These are phyloP conservation scores for Lomentospora prolificans DNA, from an alignment of 2,329 filamentous ascomycete species.

Conservation along the genomic window DNA sequence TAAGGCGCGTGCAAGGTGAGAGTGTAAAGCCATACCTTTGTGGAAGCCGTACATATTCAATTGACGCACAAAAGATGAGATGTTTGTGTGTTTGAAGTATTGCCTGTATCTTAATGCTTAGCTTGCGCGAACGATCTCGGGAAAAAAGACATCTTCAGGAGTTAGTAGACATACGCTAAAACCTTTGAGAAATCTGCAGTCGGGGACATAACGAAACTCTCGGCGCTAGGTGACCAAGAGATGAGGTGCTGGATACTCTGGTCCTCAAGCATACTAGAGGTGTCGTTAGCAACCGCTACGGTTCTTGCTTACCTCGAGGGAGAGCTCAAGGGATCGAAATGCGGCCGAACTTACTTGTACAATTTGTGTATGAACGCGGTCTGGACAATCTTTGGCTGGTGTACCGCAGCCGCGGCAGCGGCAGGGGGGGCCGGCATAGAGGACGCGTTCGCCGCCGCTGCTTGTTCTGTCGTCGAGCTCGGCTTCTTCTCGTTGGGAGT, in stretches of 20 bases:
- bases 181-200: conserved; percentile 98
- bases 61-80: conserved; percentile 95
- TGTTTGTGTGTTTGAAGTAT: conserved; percentile 99
- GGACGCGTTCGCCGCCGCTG: conserved; percentile 19
- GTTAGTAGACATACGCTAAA: conserved; percentile 61
- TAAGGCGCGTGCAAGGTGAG: no score
- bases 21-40: no score
- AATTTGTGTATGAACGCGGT: conserved; percentile 98
- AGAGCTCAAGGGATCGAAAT: not conserved
- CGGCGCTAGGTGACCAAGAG: conserved; percentile 85
- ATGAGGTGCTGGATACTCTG: conserved; percentile 88
- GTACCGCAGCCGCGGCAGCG: conserved; percentile 62
- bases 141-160: not conserved
- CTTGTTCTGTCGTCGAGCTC: conserved; percentile 8
- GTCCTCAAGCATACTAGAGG: conserved; percentile 88
- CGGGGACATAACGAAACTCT: conserved; percentile 98
- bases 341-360: conserved; percentile 59
- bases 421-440: conserved; percentile 41
- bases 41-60: conserved; percentile 99
- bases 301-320: not conserved
- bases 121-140: not conserved
- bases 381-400: conserved; percentile 95
- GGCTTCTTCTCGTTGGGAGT: conserved; percentile 20
- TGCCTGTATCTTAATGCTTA: conserved; percentile 45
- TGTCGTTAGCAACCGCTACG: conserved; percentile 16